A percentile compares a stretch with the other conserved stretches of the same genome.
Conservation (phyloP, 306 rosid species). For the Luffa acutangula region DNA sequence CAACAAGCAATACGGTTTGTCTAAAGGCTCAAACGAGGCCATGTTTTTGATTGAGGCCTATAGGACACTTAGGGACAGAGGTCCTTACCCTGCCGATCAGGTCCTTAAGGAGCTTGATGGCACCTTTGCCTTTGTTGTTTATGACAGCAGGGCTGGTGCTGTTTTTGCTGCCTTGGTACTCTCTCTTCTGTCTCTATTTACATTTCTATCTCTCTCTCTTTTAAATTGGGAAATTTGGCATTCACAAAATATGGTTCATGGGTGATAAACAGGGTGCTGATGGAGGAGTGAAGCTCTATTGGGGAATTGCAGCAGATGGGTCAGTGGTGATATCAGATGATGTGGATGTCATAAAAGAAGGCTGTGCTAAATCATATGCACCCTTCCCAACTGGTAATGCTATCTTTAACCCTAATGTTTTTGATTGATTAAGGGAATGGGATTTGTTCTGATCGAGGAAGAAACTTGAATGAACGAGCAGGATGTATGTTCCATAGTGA, state of each 20-base stretch:
- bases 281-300: constrained; percentile 81
- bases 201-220: neutral
- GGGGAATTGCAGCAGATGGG: constrained; percentile 98
- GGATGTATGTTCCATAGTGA: constrained; percentile 92
- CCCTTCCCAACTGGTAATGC: constrained; percentile 77
- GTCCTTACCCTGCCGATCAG: constrained; percentile 97
- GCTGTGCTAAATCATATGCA: constrained; percentile 96
- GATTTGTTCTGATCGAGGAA: neutral
- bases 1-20: constrained; percentile 66
- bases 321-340: constrained; percentile 96
- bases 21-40: constrained; percentile 64
- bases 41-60: constrained; percentile 90
- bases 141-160: constrained; percentile 71
- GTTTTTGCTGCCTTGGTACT: constrained; percentile 86
- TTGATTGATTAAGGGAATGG: neutral
- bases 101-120: constrained; percentile 93
- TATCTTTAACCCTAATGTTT: neutral
- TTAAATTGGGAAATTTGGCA: neutral
- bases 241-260: neutral
- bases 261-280: constrained; percentile 58
- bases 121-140: constrained; percentile 91
- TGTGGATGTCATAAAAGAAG: constrained; percentile 66
- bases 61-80: constrained; percentile 77
- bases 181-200: neutral
- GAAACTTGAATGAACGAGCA: constrained; percentile 14